phyloP scores from a whole-genome alignment of 441 rosid species.

The Biscutella laevigata region DNA sequence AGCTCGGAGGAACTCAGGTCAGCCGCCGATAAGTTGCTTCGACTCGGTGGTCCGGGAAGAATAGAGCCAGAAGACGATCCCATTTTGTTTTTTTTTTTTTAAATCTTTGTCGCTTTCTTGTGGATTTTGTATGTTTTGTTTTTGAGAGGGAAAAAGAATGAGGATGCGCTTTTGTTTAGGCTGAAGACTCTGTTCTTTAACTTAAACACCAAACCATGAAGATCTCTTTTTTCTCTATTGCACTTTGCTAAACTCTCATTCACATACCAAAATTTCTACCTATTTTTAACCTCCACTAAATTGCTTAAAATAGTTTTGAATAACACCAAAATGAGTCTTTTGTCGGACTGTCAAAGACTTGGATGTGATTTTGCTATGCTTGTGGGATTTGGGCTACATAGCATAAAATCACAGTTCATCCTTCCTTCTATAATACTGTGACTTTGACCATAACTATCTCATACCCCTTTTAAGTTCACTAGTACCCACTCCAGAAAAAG shows the following conservation, averaged over 20 bases:
- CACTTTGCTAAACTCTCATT: neutral
- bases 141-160: conserved; percentile 9
- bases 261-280: too few species aligned
- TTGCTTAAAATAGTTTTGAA: too few species aligned
- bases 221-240: neutral
- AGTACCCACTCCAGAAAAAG: neutral
- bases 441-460: too few species aligned
- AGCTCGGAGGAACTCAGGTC: conserved; percentile 65
- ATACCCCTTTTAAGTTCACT: too few species aligned
- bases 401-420: too few species aligned
- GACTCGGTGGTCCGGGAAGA: conserved; percentile 80
- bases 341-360: too few species aligned
- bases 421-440: too few species aligned
- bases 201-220: neutral
- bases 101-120: neutral
- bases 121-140: neutral
- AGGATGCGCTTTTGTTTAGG: conserved; percentile 5
- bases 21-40: conserved; percentile 68
- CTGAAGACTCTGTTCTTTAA: conserved; percentile 15
- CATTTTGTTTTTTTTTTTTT: too few species aligned
- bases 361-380: too few species aligned
- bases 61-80: conserved; percentile 29
- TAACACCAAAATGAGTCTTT: too few species aligned
- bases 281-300: too few species aligned
- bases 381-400: too few species aligned